Evolutionary conservation across 345 rosid genomes (phyloP), one percentile per base, ranked within the genome.

Genomic region (Kernera saxatilis): DNA sequence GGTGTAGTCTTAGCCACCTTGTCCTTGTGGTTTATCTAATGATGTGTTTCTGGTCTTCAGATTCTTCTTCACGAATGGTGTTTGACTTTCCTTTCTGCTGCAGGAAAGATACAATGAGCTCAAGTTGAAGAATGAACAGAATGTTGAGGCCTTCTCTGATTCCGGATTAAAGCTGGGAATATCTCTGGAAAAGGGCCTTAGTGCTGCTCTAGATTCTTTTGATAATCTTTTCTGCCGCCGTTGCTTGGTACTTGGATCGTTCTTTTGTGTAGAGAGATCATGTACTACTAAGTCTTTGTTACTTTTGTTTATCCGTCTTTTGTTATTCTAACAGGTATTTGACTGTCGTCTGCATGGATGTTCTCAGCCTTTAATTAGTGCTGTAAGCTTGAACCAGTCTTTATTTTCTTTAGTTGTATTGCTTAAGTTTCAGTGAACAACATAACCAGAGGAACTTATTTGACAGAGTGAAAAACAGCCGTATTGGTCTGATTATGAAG

Each of bases 271-370:
- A 64, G 49, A 55, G 60, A 70, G 23, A 54, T 23, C 15, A 29
- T 46, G 56, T 49, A 49, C 10, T 30, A 55, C 23, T 30, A 25
- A 48, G 23, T 63, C 36, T 37, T 55, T 63, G 22, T 10, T 53
- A 60, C 44, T 44, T 46, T 36, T 69, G 45, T 21, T 63, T 52
- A 62, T 54, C 51, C 18, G 27, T 69, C 26, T 75, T 57, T 55
- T 46, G 11, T 54, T 70, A n/a, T 45, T 26, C 65, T 53, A 77
- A 79, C 93, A 94, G 99, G 81, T 91, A 46, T 94, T 94, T 85
- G 99, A 94, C 79, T 94, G 97, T 74, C 95, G 95, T 75, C 88
- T 94, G 66, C 99, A 94, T 87, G 99, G 97, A 66, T 91, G 99
- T 76, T 91, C 99, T 30, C 99, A 94, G 82, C 79, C 87, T 73